phyloP scores from a whole-genome alignment of 768 basidiomycete genomes.

The Suillus hirtellus region DNA sequence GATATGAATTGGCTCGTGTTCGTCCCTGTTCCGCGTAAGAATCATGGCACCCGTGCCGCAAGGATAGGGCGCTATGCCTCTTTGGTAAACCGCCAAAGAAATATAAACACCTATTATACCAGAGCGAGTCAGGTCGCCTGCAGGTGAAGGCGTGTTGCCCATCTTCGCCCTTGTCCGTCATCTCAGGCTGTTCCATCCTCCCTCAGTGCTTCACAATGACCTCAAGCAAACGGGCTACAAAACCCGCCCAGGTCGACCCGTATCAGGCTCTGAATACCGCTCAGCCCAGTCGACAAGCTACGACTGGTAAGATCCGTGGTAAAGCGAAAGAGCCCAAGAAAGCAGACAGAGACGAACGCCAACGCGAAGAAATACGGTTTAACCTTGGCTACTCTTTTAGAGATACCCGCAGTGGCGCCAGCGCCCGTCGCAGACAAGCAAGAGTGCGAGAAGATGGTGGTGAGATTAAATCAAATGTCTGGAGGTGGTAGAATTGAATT shows the following conservation, averaged over 20 bases:
- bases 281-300: constrained; percentile 53
- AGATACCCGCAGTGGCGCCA: constrained; percentile 24
- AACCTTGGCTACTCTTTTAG: constrained; percentile 34
- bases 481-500: constrained; percentile 10
- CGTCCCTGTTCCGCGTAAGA: constrained; percentile 3
- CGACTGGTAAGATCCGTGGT: constrained; percentile 36
- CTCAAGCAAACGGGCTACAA: constrained; percentile 34
- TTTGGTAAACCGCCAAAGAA: constrained; percentile 29
- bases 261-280: constrained; percentile 59
- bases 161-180: constrained; percentile 40
- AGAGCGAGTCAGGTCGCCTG: constrained; percentile 34
- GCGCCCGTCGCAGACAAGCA: constrained; percentile 26
- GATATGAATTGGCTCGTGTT: constrained; percentile 8
- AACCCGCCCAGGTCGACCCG: constrained; percentile 41
- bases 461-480: constrained; percentile 17
- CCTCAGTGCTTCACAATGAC: constrained; percentile 37
- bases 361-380: constrained; percentile 45
- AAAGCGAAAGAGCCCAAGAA: constrained; percentile 43
- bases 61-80: constrained; percentile 14
- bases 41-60: constrained; percentile 2
- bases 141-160: constrained; percentile 39
- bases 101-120: constrained; percentile 27
- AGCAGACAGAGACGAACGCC: constrained; percentile 41
- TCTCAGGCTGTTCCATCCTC: constrained; percentile 30
- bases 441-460: constrained; percentile 34